Percentiles rank a stretch among this genome's conserved stretches.
These are phyloP conservation scores for Fusarium torulosum DNA, from an alignment of 2,329 filamentous ascomycete species.

Conservation along the genomic window DNA sequence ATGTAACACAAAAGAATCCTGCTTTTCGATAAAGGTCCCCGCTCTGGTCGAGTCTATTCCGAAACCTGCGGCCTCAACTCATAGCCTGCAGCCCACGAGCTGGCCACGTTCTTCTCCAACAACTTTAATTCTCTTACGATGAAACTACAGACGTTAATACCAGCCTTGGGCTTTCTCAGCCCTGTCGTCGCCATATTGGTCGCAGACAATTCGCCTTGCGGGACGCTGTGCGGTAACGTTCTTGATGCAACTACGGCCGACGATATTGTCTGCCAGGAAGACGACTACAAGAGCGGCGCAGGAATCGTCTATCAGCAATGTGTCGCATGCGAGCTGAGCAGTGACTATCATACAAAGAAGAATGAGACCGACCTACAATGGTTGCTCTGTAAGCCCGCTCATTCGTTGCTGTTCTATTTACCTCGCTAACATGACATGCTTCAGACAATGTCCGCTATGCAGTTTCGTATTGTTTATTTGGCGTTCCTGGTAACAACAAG, in stretches of 20 bases:
- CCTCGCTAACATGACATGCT: too few species aligned
- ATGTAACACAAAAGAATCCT: too few species aligned
- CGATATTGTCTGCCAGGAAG: slow-evolving; percentile 64
- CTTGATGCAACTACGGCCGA: slow-evolving; percentile 58
- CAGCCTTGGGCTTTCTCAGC: too few species aligned
- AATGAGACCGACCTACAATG: slow-evolving; percentile 66
- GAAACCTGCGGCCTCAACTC: too few species aligned
- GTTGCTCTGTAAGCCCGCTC: slow-evolving; percentile 69
- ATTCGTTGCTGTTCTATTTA: too few species aligned
- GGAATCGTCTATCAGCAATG: slow-evolving; percentile 66
- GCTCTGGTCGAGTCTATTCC: too few species aligned
- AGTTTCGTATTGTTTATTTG: slow-evolving; percentile 67
- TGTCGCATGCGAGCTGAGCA: slow-evolving; percentile 64
- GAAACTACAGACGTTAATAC: too few species aligned
- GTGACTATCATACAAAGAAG: slow-evolving; percentile 58
- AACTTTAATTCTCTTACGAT: too few species aligned
- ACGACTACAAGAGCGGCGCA: slow-evolving; percentile 54
- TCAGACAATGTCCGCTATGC: slow-evolving; percentile 72
- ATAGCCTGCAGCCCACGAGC: too few species aligned
- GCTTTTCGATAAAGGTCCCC: too few species aligned
- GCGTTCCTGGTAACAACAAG: slow-evolving; percentile 58
- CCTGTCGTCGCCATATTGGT: slow-evolving; percentile 56
- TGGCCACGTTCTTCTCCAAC: too few species aligned
- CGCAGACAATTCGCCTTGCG: slow-evolving; percentile 63
- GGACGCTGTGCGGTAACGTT: slow-evolving; percentile 66